Base-by-base conservation (phyloP, 176 grass and related monocot species). In the Ananas comosus region DNA sequence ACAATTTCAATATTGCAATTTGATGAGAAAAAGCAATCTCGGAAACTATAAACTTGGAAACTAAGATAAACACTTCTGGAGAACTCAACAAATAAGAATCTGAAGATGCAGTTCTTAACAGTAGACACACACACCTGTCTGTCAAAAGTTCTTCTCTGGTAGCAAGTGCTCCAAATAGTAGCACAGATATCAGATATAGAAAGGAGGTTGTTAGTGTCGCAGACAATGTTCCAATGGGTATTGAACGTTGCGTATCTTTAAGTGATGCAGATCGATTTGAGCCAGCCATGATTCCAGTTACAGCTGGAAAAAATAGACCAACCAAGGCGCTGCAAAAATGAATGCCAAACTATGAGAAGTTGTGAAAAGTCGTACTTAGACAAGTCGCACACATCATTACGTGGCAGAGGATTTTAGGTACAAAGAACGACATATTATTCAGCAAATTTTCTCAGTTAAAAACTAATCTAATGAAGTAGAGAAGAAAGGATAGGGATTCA, bases 281-380 rank as follows among this genome's bases (percentile, higher is more conserved):
- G 42, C 94, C 94, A 72, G 86, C 94, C 94, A 99, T 99, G 80
- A 99, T 99, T 78, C 94, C 94, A 54, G 94, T 99, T 52, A 99
- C 94, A 71, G 89, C 94, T 74, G 94, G 94, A 75, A 99, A 99
- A 73, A 90, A 99, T 54, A 99, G 84, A 68, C 94, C 94, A 24
- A 99, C 94, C 82, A 99, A 88, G 70, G 94, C 89, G 90, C 94
- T 99, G 80, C 49, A 80, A 81, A 78, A 17, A 75, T 65, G 13
- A 33, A 87, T 64, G 73, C 50, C 63, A 78, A 74, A 64, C 4
- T 49, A 64, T 81, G 49, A 75, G 67, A 9, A 70, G 51, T 67
- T 16, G 48, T 11, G 16, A 49, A 18, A 4, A 9, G 17, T 19
- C 13, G 56, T 2, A 61, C 21, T 19, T 61, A 18, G 16, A 9